phyloP scores from a whole-genome alignment of 2,329 filamentous ascomycete genomes.

The Fusarium sp. region DNA sequence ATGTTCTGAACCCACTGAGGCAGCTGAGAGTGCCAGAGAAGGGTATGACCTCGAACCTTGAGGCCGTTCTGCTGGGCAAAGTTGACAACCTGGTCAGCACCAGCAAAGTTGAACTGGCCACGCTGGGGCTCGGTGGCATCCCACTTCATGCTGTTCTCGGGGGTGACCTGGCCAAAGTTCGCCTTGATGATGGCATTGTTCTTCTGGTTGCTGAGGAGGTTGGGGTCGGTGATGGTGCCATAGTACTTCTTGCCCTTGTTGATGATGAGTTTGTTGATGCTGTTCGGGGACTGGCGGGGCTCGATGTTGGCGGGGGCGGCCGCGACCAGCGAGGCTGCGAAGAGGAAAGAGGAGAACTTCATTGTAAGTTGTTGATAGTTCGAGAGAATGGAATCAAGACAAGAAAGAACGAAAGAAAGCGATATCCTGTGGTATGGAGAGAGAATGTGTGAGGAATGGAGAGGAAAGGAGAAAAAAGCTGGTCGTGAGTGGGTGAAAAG shows the following conservation, averaged over 20 bases:
- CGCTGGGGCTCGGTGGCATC: slow-evolving; percentile 60
- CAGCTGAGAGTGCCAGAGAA: slow-evolving; percentile 73
- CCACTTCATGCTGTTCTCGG: slow-evolving; percentile 80
- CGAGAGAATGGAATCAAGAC: not conserved
- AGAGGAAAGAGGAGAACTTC: not conserved
- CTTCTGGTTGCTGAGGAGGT: slow-evolving; percentile 55
- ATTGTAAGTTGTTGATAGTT: not conserved
- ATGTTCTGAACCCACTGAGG: slow-evolving; percentile 70
- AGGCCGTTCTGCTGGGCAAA: slow-evolving; percentile 65
- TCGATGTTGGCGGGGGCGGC: not conserved
- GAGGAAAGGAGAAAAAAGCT: not conserved
- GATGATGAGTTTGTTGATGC: slow-evolving; percentile 53
- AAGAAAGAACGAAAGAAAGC: not conserved
- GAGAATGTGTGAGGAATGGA: not conserved
- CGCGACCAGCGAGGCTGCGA: not conserved
- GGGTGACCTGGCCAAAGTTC: slow-evolving; percentile 73
- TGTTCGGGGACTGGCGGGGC: not conserved
- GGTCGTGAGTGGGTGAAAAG: not conserved
- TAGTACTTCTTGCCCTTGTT: slow-evolving; percentile 73
- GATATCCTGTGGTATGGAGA: not conserved
- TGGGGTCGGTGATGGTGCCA: slow-evolving; percentile 68
- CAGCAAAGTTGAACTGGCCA: slow-evolving; percentile 67
- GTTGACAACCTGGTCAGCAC: slow-evolving; percentile 70
- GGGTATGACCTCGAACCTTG: slow-evolving; percentile 74
- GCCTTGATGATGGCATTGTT: slow-evolving; percentile 66